Conservation (phyloP, 352 stramenopile genomes). For the Globisporangium sylvaticum region DNA sequence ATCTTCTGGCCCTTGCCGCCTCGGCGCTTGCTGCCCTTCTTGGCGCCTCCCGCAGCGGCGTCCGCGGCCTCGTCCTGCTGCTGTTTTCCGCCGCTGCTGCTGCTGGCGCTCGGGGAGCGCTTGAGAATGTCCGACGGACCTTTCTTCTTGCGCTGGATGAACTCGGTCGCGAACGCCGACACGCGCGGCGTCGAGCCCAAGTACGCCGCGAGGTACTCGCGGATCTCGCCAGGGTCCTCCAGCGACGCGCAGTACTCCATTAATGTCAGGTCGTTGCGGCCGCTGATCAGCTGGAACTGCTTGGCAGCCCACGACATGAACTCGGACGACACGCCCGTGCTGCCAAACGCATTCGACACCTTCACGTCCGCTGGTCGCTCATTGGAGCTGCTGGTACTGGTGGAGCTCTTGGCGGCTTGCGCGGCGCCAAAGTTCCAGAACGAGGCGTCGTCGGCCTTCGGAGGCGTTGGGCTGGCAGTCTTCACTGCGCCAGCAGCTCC, state of each 20-base stretch:
- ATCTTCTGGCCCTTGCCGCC: conserved; percentile 62
- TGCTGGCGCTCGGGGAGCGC: conserved; percentile 24
- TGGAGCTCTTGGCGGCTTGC: conserved; percentile 18
- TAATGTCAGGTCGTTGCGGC: conserved; percentile 78
- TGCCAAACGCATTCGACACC: conserved; percentile 47
- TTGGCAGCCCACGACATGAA: conserved; percentile 80
- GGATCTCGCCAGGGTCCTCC: conserved; percentile 92
- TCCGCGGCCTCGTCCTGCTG: conserved; percentile 18
- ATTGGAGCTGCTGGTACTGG: neutral
- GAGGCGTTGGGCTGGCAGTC: conserved; percentile 25
- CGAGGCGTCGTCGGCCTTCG: conserved; percentile 59
- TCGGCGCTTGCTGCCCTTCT: conserved; percentile 57
- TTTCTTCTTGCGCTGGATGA: conserved; percentile 92
- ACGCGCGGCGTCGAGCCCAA: conserved; percentile 94
- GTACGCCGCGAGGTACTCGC: conserved; percentile 95
- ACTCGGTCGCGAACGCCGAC: conserved; percentile 97
- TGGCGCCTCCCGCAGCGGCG: conserved; percentile 15
- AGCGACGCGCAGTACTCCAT: conserved; percentile 95
- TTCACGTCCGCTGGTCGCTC: conserved; percentile 7
- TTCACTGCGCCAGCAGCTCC: conserved; percentile 12
- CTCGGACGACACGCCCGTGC: conserved; percentile 46
- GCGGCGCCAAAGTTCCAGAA: conserved; percentile 85
- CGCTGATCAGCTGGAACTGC: conserved; percentile 75
- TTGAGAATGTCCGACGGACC: conserved; percentile 33
- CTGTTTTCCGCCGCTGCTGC: conserved; percentile 19